Evolutionary conservation across 495 filamentous ascomycete genomes (phyloP), one percentile per base, ranked within the genome.

Genomic region (Evernia prunastri): DNA sequence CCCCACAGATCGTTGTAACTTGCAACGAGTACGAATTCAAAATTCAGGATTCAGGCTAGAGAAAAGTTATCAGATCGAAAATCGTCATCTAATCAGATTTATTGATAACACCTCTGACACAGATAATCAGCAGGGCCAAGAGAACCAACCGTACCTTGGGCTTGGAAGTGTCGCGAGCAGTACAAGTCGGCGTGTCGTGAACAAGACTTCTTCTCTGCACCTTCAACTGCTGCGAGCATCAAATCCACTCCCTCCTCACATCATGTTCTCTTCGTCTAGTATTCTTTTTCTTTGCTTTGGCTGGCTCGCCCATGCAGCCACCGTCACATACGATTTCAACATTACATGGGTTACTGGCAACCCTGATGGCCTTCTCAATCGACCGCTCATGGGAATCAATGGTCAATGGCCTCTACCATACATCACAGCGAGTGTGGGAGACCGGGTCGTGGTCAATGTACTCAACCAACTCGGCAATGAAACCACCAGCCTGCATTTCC

Each of bases 341-440:
- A 80, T 94, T 65, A 81, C 82, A 43, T 96, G 92, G 92, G 85
- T 92, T 27, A 86, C 80, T 63, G 85, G 88, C 20, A 88, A 91
- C 67, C 92, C 92, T 3, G 92, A 96, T 77, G 87, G 86, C 40
- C 66, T 77, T 25, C 81, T 82, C 56, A 76, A 83, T 23, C 82
- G 91, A 18, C 85, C 84, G 13, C 82, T 82, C 1, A 95, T 96
- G 71, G 88, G 89, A 60, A 91, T 94, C 79, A 96, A 96, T 68
- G 82, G 81, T 4, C 74, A 89, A 80, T 94, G 89, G 89, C 90
- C 90, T 1, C 77, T 86, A 58, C 90, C 89, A 6, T 75, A 77
- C 47, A 86, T 93, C 37, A 81, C 84, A 51, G 88, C 84, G 43
- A 83, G 83, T 15, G 72, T 88, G 5, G 90, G 90, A 60, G 91